phyloP scores from a whole-genome alignment of 257 asterid species.

The Jasminum sambac region DNA sequence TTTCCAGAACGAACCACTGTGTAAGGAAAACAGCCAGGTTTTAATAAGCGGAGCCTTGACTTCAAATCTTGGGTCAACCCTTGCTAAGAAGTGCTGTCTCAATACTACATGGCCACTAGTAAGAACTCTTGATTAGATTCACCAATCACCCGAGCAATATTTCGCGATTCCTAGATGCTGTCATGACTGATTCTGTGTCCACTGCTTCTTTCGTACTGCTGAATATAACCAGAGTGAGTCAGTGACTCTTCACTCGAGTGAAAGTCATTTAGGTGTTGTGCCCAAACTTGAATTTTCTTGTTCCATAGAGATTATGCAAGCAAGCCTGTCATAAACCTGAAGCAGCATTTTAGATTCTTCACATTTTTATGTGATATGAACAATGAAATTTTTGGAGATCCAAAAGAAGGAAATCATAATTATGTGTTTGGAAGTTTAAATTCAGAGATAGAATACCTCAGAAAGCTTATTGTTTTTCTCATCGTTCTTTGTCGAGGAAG shows the following conservation, averaged over 20 bases:
- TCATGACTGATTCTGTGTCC: neutral
- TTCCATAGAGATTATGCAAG: conserved; percentile 76
- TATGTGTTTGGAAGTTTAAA: neutral
- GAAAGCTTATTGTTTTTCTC: conserved; percentile 44
- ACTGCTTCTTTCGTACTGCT: neutral
- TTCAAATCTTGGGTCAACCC: neutral
- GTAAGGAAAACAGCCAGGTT: neutral
- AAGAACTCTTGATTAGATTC: neutral
- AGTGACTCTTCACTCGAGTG: conserved; percentile 2
- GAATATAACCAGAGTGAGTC: neutral
- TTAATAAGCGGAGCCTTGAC: neutral
- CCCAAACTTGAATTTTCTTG: conserved; percentile 67
- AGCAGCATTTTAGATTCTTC: conserved; percentile 3
- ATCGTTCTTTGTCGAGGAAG: conserved; percentile 34
- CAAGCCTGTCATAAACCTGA: conserved; percentile 74
- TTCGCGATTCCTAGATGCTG: neutral
- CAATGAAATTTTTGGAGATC: neutral
- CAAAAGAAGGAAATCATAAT: neutral
- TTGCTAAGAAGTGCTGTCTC: neutral
- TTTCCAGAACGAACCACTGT: neutral
- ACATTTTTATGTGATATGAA: neutral
- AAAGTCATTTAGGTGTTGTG: conserved; percentile 26
- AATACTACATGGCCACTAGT: neutral
- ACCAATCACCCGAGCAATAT: neutral
- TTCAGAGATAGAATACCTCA: conserved; percentile 41